phyloP scores from a whole-genome alignment of 116 monocot species.

The Iris pallida region DNA sequence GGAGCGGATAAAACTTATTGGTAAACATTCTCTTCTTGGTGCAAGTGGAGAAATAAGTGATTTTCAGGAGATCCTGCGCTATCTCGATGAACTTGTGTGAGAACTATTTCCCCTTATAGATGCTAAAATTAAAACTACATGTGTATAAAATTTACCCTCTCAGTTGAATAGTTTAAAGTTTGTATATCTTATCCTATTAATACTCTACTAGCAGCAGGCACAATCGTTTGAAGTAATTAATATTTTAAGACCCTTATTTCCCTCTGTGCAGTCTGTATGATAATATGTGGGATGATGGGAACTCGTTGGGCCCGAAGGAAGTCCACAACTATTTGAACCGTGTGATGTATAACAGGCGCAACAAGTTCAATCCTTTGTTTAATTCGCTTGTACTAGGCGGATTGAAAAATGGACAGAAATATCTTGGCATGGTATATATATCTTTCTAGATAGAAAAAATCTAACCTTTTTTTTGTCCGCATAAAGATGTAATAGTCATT shows the following conservation, averaged over 20 bases:
- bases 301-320: conserved; percentile 89
- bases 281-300: conserved; percentile 94
- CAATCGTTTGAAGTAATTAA: background rate
- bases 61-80: conserved; percentile 83
- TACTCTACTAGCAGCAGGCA: background rate
- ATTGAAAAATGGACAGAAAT: conserved; percentile 81
- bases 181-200: background rate
- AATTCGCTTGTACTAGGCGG: conserved; percentile 86
- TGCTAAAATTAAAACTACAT: background rate
- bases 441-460: background rate
- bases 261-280: conserved; percentile 59
- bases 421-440: conserved; percentile 68
- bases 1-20: conserved; percentile 76
- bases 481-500: too few relatives aligned
- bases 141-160: background rate
- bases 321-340: conserved; percentile 78
- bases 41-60: conserved; percentile 93
- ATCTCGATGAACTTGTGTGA: conserved; percentile 88
- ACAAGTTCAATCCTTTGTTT: conserved; percentile 84
- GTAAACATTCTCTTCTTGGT: conserved; percentile 84
- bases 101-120: conserved; percentile 1
- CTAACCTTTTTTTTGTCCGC: background rate
- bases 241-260: background rate
- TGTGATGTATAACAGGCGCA: conserved; percentile 89
- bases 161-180: background rate